Conservation (phyloP, 768 basidiomycete species). For the Suillus luteus region DNA sequence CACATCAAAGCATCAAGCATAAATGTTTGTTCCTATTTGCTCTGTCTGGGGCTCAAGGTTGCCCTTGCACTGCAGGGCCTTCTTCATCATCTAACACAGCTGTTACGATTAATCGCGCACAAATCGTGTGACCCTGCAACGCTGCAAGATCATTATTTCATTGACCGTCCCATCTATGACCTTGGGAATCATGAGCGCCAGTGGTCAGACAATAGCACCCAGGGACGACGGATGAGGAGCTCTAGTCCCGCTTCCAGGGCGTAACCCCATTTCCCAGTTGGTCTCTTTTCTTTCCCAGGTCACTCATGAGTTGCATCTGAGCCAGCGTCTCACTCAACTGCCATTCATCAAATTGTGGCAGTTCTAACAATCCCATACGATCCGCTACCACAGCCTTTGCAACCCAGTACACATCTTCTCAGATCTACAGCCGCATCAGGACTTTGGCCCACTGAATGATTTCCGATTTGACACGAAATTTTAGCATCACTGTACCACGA, state of each 20-base stretch:
- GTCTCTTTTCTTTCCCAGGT: background rate
- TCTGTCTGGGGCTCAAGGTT: constrained; percentile 3
- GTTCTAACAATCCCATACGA: background rate
- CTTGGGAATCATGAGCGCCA: background rate
- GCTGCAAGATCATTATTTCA: background rate
- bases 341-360: background rate
- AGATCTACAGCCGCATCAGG: background rate
- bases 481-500: background rate
- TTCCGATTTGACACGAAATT: background rate
- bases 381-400: background rate
- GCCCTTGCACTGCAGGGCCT: constrained; percentile 4
- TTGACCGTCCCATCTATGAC: background rate
- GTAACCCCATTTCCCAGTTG: background rate
- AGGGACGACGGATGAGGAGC: background rate
- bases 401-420: background rate
- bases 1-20: constrained; percentile 23
- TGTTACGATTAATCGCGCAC: background rate
- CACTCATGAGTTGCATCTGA: background rate
- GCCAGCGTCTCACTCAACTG: background rate
- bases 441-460: background rate
- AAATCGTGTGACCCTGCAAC: background rate
- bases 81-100: constrained; percentile 12
- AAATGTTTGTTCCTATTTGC: constrained; percentile 18
- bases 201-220: background rate
- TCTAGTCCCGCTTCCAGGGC: background rate